These are phyloP conservation scores for Pisolithus albus DNA, from an alignment of 768 basidiomycete genomes.

Conservation along the genomic window DNA sequence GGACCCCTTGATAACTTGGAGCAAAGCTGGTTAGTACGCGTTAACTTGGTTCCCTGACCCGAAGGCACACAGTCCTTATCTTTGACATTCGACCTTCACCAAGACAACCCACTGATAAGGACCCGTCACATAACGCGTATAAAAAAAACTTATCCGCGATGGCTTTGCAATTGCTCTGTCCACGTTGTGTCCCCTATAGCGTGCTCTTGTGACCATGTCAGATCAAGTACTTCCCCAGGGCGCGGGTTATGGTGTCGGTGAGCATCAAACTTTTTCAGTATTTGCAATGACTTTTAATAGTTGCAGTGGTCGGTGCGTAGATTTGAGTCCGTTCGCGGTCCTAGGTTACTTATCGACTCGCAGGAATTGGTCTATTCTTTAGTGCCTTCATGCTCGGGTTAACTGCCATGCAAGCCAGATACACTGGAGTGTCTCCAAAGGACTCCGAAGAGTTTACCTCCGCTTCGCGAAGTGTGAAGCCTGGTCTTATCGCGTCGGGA, in stretches of 20 bases:
- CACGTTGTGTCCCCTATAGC: background rate
- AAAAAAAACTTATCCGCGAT: background rate
- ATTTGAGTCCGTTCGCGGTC: background rate
- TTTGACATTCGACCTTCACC: no score
- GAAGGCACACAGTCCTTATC: no score
- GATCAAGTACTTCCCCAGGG: conserved; percentile 60
- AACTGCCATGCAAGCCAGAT: conserved; percentile 76
- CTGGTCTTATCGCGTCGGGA: conserved; percentile 87
- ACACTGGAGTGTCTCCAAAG: conserved; percentile 73
- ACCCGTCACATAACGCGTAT: background rate
- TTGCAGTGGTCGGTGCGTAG: conserved; percentile 44
- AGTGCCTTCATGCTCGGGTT: conserved; percentile 72
- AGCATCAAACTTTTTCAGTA: conserved; percentile 13
- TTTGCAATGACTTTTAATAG: background rate
- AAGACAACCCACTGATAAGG: background rate
- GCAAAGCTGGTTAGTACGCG: no score
- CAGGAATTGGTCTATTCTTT: conserved; percentile 86
- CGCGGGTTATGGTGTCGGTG: conserved; percentile 81
- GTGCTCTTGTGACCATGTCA: conserved; percentile 15
- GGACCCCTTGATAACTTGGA: no score
- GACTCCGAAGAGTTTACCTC: conserved; percentile 80
- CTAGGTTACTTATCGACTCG: conserved; percentile 3
- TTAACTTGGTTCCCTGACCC: no score
- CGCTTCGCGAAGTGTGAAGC: conserved; percentile 78
- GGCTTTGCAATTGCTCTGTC: background rate